Percentiles rank a stretch among this genome's conserved stretches.
phyloP scores from a whole-genome alignment of 2,329 filamentous ascomycete genomes.

The Cercospora janseana region DNA sequence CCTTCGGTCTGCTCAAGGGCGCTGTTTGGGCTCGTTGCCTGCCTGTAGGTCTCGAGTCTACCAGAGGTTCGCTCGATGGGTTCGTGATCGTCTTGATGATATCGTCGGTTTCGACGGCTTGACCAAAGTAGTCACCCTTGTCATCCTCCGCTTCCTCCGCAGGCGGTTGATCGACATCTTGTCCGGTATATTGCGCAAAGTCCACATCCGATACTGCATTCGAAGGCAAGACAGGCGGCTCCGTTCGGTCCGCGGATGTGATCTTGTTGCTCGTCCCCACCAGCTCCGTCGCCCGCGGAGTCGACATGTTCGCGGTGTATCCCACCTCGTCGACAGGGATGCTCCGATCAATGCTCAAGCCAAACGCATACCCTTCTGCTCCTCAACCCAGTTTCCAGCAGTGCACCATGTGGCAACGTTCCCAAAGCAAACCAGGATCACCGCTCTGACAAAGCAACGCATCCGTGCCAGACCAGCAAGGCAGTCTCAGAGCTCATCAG shows the following conservation, averaged over 20 bases:
- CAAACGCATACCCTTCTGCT: too few relatives aligned
- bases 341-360: too few relatives aligned
- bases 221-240: slow-evolving; percentile 20
- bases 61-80: background rate
- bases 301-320: too few relatives aligned
- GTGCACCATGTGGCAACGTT: too few relatives aligned
- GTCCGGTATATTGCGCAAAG: slow-evolving; percentile 14
- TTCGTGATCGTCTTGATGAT: slow-evolving; percentile 16
- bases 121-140: background rate
- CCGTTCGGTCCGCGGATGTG: slow-evolving; percentile 16
- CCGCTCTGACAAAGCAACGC: too few relatives aligned
- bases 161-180: too few relatives aligned
- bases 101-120: background rate
- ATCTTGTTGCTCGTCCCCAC: slow-evolving; percentile 3
- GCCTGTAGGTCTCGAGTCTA: slow-evolving; percentile 4
- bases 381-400: too few relatives aligned
- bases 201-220: slow-evolving; percentile 20
- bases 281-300: too few relatives aligned
- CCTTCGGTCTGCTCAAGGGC: slow-evolving; percentile 20
- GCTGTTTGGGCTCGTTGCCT: slow-evolving; percentile 24
- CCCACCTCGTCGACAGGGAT: too few relatives aligned
- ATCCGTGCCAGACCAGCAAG: too few relatives aligned
- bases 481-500: too few relatives aligned
- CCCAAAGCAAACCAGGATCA: too few relatives aligned
- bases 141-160: background rate